These are phyloP conservation scores for Coemansia sp. DNA, from an alignment of 192 early-diverging fungal genomes.

Conservation along the genomic window DNA sequence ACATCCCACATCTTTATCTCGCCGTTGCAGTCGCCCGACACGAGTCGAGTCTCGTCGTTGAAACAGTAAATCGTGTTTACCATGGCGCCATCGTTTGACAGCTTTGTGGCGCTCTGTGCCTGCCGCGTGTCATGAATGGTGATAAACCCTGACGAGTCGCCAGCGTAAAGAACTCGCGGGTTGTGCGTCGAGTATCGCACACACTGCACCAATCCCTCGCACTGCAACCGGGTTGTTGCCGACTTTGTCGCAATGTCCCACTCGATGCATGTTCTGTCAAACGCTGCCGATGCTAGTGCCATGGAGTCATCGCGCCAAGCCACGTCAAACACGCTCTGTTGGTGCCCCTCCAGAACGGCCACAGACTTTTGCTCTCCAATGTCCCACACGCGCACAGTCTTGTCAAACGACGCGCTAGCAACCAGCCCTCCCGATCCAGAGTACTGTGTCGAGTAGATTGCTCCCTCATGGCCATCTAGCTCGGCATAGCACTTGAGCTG, in stretches of 20 bases:
- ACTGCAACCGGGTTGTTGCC: conserved; percentile 15
- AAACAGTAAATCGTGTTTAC: conserved; percentile 54
- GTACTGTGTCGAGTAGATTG: conserved; percentile 87
- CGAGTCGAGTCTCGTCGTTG: conserved; percentile 48
- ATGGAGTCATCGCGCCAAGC: conserved; percentile 43
- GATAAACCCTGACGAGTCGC: conserved; percentile 76
- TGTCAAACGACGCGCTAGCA: conserved; percentile 93
- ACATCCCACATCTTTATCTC: conserved; percentile 92
- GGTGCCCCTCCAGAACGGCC: conserved; percentile 59
- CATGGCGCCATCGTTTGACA: conserved; percentile 43
- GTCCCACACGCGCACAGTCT: conserved; percentile 91
- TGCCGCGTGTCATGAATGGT: conserved; percentile 42
- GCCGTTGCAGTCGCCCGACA: conserved; percentile 51
- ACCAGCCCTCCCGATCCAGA: conserved; percentile 78
- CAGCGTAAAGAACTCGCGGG: conserved; percentile 58
- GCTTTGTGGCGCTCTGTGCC: conserved; percentile 19
- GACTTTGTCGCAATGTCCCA: conserved; percentile 42
- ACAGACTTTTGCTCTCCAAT: conserved; percentile 48
- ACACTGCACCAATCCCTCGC: conserved; percentile 48
- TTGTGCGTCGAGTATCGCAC: conserved; percentile 58
- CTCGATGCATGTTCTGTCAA: conserved; percentile 47
- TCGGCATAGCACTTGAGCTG: conserved; percentile 51
- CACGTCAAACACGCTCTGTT: conserved; percentile 50
- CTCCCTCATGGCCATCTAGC: conserved; percentile 79
- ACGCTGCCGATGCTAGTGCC: conserved; percentile 40